Evolutionary conservation across 192 early-diverging fungal genomes (phyloP).

Genomic region (Chytriomyces sp.): DNA sequence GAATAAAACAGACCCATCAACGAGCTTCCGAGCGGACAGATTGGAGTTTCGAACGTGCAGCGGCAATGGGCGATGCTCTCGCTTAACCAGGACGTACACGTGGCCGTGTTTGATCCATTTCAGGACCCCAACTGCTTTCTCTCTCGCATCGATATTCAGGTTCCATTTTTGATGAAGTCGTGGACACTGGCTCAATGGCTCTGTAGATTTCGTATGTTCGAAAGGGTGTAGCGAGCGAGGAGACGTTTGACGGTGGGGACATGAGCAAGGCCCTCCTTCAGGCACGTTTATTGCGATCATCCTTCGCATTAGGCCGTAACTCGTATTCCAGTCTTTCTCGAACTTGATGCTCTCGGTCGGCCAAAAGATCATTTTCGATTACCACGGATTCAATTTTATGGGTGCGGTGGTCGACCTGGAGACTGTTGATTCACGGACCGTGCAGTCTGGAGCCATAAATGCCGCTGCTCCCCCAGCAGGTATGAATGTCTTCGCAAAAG

Average conservation of each 20-base stretch:
- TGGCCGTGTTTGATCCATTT: constrained; percentile 65
- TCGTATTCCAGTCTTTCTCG: constrained; percentile 59
- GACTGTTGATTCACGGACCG: constrained; percentile 56
- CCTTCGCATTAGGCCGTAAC: not conserved
- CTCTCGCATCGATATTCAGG: constrained; percentile 48
- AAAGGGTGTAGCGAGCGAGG: constrained; percentile 41
- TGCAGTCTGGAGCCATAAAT: constrained; percentile 37
- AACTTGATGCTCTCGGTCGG: constrained; percentile 80
- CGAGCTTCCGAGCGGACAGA: constrained; percentile 42
- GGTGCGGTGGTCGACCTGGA: constrained; percentile 52
- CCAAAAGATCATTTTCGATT: constrained; percentile 81
- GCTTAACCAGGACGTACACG: constrained; percentile 61
- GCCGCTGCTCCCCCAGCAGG: not conserved
- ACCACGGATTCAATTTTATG: constrained; percentile 70
- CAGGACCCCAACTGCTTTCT: constrained; percentile 50
- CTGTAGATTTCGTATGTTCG: constrained; percentile 26
- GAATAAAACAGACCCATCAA: constrained; percentile 45
- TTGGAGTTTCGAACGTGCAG: constrained; percentile 61
- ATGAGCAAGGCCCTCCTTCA: constrained; percentile 63
- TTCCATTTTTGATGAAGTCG: not conserved
- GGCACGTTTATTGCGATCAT: not conserved
- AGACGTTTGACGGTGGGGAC: constrained; percentile 74
- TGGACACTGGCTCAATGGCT: not conserved
- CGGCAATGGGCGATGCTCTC: constrained; percentile 70
- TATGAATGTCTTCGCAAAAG: not conserved